Evolutionary conservation across 1,284 basidiomycete genomes (phyloP).

Genomic region (Cryptococcus sp.): DNA sequence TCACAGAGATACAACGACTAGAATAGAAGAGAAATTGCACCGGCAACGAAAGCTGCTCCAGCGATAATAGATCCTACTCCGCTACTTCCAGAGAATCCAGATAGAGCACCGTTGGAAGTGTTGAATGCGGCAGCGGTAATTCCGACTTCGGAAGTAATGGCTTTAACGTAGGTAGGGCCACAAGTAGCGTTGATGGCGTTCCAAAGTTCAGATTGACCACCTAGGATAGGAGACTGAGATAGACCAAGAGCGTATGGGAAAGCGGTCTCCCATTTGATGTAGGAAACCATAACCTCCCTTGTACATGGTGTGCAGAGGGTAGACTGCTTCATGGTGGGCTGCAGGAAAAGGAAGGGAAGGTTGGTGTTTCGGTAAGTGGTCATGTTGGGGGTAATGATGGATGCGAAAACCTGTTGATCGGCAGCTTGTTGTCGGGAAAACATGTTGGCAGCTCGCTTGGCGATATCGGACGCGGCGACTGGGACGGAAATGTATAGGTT

Average conservation of each 20-base stretch:
- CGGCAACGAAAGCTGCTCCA: not conserved
- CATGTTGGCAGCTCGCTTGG: slow-evolving; percentile 25
- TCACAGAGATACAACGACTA: not conserved
- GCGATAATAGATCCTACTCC: not conserved
- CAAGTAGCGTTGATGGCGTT: slow-evolving; percentile 54
- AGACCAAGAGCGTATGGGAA: slow-evolving; percentile 71
- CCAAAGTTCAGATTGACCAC: slow-evolving; percentile 65
- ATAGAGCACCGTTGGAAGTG: slow-evolving; percentile 17
- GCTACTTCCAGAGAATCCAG: not conserved
- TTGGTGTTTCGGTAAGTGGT: slow-evolving; percentile 61
- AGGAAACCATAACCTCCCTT: slow-evolving; percentile 65
- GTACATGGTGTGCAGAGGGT: slow-evolving; percentile 77
- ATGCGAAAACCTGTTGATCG: slow-evolving; percentile 20
- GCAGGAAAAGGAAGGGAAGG: slow-evolving; percentile 74
- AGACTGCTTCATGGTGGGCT: slow-evolving; percentile 52
- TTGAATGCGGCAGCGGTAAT: slow-evolving; percentile 18
- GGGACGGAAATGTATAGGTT: slow-evolving; percentile 38
- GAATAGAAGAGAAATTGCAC: not conserved
- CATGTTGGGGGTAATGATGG: slow-evolving; percentile 59
- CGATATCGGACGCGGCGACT: slow-evolving; percentile 18
- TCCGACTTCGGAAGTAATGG: slow-evolving; percentile 42
- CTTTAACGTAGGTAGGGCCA: slow-evolving; percentile 42
- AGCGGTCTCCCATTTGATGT: slow-evolving; percentile 67
- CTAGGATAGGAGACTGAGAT: slow-evolving; percentile 59
- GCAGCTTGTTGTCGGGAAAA: slow-evolving; percentile 25